phyloP scores from a whole-genome alignment of 805 yeast genomes.

The Saturnispora sekii region DNA sequence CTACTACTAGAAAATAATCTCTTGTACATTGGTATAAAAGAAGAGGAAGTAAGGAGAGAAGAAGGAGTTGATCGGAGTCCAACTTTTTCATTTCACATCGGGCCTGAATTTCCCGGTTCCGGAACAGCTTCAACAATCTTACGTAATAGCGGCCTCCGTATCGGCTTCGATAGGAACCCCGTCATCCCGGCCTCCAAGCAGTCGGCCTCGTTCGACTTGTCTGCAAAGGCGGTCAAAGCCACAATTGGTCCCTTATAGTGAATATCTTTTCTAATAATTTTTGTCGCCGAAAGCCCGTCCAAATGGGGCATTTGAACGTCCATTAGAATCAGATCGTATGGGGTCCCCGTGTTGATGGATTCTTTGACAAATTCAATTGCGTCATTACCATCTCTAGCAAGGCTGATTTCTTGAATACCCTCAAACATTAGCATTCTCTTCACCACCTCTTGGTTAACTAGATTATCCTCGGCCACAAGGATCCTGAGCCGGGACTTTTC shows the following conservation, averaged over 20 bases:
- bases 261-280: conserved; percentile 53
- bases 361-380: conserved; percentile 62
- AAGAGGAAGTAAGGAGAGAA: neutral
- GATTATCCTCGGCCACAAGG: conserved; percentile 88
- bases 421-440: conserved; percentile 79
- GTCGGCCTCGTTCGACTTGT: conserved; percentile 76
- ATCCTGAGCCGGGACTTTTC: conserved; percentile 31
- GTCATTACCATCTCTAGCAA: conserved; percentile 88
- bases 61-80: too few species aligned
- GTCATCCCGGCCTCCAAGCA: conserved; percentile 89
- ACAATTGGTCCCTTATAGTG: conserved; percentile 67
- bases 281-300: conserved; percentile 84
- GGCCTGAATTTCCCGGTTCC: neutral
- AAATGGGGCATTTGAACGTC: conserved; percentile 96
- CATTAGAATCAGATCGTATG: conserved; percentile 78
- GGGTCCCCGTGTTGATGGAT: conserved; percentile 30
- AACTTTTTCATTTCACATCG: too few species aligned
- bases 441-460: conserved; percentile 91
- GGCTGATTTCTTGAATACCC: conserved; percentile 58
- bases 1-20: conserved; percentile 21
- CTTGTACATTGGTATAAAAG: neutral
- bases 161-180: conserved; percentile 84
- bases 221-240: conserved; percentile 93
- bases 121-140: conserved; percentile 41
- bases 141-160: conserved; percentile 58